phyloP scores from a whole-genome alignment of 192 early-diverging fungal genomes.

The Ambispora gerdemannii region DNA sequence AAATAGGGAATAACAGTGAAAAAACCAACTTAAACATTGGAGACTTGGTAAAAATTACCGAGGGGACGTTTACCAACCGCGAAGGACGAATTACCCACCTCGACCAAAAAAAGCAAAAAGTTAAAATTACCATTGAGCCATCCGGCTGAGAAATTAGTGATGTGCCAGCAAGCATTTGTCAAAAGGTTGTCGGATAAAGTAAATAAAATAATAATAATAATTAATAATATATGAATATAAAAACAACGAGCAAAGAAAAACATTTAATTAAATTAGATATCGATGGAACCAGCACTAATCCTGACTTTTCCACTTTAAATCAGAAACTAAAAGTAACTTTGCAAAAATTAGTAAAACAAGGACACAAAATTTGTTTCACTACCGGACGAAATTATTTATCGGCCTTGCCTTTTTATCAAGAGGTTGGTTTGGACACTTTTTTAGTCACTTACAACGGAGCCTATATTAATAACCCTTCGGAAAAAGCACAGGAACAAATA shows the following conservation, averaged over 20 bases:
- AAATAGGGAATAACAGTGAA: background rate
- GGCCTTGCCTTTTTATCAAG: slow-evolving; percentile 21
- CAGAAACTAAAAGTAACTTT: slow-evolving; percentile 9
- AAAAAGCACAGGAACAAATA: background rate
- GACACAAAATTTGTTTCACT: slow-evolving; percentile 14
- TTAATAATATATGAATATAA: slow-evolving; percentile 24
- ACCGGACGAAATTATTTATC: slow-evolving; percentile 26
- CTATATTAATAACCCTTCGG: slow-evolving; percentile 11
- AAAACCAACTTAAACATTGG: background rate
- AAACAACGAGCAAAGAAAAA: slow-evolving; percentile 23
- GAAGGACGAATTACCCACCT: background rate
- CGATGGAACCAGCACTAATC: slow-evolving; percentile 12
- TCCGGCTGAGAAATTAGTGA: background rate
- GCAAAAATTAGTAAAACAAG: slow-evolving; percentile 10
- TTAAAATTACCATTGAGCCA: background rate
- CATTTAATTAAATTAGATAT: slow-evolving; percentile 22
- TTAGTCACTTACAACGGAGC: slow-evolving; percentile 20
- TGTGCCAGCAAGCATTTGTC: background rate
- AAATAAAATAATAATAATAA: too few species aligned
- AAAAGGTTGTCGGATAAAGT: too few species aligned
- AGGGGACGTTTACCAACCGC: background rate
- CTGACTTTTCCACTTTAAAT: slow-evolving; percentile 4
- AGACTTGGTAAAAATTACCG: background rate
- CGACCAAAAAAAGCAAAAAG: slow-evolving; percentile 13
- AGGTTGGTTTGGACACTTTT: slow-evolving; percentile 23